These are phyloP conservation scores for Thymus quinquecostatus DNA, from an alignment of 257 asterid genomes.

Conservation along the genomic window DNA sequence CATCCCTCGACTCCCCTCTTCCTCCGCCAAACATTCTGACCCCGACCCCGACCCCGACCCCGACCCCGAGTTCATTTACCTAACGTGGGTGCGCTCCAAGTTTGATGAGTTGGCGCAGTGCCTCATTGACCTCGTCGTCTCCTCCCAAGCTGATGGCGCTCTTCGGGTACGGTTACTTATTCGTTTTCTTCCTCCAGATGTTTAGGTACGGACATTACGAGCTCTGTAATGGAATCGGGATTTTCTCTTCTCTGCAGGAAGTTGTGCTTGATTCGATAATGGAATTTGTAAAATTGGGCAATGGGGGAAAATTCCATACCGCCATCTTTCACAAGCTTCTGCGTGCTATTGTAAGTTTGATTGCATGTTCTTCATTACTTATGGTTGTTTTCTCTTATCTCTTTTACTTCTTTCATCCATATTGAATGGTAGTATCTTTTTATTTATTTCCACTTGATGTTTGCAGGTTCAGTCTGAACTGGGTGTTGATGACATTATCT, in stretches of 20 bases:
- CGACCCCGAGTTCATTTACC: constrained; percentile 54
- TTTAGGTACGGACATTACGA: not conserved
- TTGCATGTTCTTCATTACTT: not conserved
- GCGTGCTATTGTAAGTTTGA: constrained; percentile 56
- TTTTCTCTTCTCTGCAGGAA: constrained; percentile 50
- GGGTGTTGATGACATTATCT: constrained; percentile 53
- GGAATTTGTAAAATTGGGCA: constrained; percentile 93
- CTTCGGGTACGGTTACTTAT: constrained; percentile 48
- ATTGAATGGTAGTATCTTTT: not conserved
- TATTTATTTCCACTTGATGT: constrained; percentile 1
- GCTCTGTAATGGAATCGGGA: not conserved
- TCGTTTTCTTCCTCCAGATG: not conserved
- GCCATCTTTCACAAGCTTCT: constrained; percentile 76
- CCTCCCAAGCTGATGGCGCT: constrained; percentile 52
- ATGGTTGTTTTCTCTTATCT: constrained; percentile 8
- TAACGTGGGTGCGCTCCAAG: constrained; percentile 77
- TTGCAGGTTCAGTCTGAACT: constrained; percentile 63
- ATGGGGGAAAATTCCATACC: constrained; percentile 76
- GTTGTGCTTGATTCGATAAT: constrained; percentile 72
- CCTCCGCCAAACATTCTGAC: constrained; percentile 25
- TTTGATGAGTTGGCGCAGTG: constrained; percentile 57
- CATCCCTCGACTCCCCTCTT: constrained; percentile 58
- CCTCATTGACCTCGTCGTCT: constrained; percentile 49
- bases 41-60: constrained; percentile 44
- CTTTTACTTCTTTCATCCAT: not conserved